A percentile compares a stretch with the other conserved stretches of the same genome.
Evolutionary conservation across 208 protist genomes (phyloP).

Genomic region (Crithidia thermophila): DNA sequence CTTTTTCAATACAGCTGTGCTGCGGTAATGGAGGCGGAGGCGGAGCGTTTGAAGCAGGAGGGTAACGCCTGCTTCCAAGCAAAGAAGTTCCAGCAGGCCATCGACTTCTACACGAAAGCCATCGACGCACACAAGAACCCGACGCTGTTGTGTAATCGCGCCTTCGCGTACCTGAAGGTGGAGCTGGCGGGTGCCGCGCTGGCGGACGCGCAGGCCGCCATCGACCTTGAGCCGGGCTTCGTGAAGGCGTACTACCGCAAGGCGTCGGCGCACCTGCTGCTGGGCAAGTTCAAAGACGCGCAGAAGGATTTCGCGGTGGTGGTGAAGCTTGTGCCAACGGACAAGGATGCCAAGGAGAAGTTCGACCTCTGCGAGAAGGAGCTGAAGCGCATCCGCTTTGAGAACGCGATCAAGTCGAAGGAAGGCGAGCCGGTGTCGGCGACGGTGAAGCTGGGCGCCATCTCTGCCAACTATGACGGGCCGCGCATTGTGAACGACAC

Average conservation of each 20-base stretch:
- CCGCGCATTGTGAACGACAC: conserved; percentile 73
- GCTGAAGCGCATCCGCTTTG: conserved; percentile 93
- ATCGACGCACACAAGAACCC: conserved; percentile 84
- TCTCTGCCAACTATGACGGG: conserved; percentile 68
- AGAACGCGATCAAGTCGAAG: conserved; percentile 93
- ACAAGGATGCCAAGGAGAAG: conserved; percentile 92
- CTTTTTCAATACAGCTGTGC: neutral
- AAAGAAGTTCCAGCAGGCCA: conserved; percentile 90
- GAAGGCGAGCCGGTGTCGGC: conserved; percentile 68
- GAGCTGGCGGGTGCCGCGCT: conserved; percentile 94
- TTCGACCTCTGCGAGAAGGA: conserved; percentile 94
- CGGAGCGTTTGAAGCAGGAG: conserved; percentile 64
- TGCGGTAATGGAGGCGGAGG: conserved; percentile 43
- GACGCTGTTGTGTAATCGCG: conserved; percentile 93
- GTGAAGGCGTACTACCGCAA: conserved; percentile 98
- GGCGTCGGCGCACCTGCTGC: conserved; percentile 93
- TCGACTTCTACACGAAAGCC: conserved; percentile 92
- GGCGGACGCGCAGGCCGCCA: conserved; percentile 90
- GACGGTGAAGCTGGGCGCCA: conserved; percentile 76
- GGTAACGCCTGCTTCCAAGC: conserved; percentile 90
- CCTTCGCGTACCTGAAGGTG: conserved; percentile 94
- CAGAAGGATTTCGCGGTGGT: conserved; percentile 92
- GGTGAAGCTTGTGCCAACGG: conserved; percentile 89
- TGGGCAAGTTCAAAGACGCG: conserved; percentile 97
- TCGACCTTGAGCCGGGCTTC: conserved; percentile 93